A percentile compares a stretch with the other conserved stretches of the same genome.
Conservation (phyloP, 768 basidiomycete species). For the Mycena capillaripes region DNA sequence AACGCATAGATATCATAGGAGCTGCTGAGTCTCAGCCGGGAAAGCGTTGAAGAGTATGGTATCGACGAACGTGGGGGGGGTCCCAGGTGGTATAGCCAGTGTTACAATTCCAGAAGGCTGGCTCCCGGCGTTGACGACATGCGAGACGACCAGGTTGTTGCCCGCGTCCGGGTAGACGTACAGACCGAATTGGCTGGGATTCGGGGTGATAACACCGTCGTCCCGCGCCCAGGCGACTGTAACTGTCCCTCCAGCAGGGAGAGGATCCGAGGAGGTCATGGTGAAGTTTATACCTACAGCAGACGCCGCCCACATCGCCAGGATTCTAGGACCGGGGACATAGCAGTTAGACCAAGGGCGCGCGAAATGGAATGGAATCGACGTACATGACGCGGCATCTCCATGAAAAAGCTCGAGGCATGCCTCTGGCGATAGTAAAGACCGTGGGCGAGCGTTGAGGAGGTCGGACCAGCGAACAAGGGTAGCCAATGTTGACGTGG, state of each 20-base stretch:
- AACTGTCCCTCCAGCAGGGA: conserved; percentile 3
- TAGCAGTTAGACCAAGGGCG: background rate
- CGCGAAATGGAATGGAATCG: background rate
- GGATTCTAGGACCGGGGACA: background rate
- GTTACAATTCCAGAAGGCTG: background rate
- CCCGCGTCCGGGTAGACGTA: background rate
- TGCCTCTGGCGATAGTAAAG: background rate
- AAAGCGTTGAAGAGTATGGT: background rate
- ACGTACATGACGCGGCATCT: too few species aligned
- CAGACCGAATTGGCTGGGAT: background rate
- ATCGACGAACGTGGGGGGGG: background rate
- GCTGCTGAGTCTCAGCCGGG: background rate
- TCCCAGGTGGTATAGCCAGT: background rate
- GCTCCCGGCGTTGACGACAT: background rate
- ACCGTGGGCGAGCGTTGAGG: too few species aligned
- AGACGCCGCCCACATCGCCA: background rate
- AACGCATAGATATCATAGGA: background rate
- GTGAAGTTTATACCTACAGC: background rate
- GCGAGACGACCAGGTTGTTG: background rate
- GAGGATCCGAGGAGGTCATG: background rate
- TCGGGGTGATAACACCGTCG: background rate
- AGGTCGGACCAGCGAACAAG: too few species aligned
- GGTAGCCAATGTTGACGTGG: too few species aligned
- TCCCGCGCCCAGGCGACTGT: background rate
- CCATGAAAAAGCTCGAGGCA: conserved; percentile 1